These are phyloP conservation scores for Xerocomus nothofagi DNA, from an alignment of 1,284 basidiomycete species.

Conservation along the genomic window DNA sequence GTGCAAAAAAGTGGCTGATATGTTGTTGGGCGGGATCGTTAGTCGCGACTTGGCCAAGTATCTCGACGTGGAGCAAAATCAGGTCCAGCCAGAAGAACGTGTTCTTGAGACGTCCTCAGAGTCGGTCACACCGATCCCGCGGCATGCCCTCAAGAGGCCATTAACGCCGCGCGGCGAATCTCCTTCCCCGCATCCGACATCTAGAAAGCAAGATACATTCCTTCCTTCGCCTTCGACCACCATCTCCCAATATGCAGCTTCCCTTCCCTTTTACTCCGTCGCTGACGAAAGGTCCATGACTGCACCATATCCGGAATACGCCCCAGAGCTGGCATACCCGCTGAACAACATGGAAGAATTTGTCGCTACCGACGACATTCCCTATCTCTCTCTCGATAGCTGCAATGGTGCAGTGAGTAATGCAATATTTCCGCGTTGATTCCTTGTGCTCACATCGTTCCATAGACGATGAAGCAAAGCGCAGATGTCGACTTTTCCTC, in stretches of 20 bases:
- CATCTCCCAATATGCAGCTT: slow-evolving; percentile 1
- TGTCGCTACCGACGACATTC: slow-evolving; percentile 42
- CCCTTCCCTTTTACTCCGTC: neutral
- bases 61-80: slow-evolving; percentile 6
- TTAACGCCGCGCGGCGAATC: slow-evolving; percentile 1
- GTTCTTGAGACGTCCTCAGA: neutral
- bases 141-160: slow-evolving; percentile 10
- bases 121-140: neutral
- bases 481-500: neutral
- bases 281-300: slow-evolving; percentile 1
- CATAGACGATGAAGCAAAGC: slow-evolving; percentile 11
- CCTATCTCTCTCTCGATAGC: slow-evolving; percentile 37
- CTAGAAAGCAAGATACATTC: slow-evolving; percentile 5
- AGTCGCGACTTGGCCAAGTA: slow-evolving; percentile 36
- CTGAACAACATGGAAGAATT: slow-evolving; percentile 25
- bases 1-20: slow-evolving; percentile 44
- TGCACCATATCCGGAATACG: neutral
- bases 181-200: slow-evolving; percentile 2
- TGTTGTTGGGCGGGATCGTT: slow-evolving; percentile 43
- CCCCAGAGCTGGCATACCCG: slow-evolving; percentile 27
- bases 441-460: slow-evolving; percentile 12
- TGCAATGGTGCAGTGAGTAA: slow-evolving; percentile 16
- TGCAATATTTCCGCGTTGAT: neutral
- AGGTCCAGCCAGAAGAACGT: neutral
- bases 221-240: neutral